Base-by-base conservation (phyloP, 352 stramenopile species). In the Phytophthora boehmeriae region DNA sequence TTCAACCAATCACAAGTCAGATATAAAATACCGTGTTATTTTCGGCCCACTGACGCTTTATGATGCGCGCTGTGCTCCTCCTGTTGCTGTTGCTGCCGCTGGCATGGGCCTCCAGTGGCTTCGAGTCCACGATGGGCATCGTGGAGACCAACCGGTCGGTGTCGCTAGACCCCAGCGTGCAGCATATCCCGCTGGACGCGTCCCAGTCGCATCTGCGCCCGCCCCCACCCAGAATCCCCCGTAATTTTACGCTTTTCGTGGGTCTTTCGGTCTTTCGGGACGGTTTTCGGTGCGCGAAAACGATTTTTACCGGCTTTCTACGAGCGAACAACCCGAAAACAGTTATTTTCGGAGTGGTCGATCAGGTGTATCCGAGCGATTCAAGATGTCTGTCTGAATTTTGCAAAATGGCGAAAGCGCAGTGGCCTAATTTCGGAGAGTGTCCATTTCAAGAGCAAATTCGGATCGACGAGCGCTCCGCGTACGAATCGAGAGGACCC, bases 221-320 rank as follows among this genome's bases (percentile, higher is more conserved):
- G 56, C 80, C 76, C 4, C 80, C 80, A 36, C 55, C 75, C 1
- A 73, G 72, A 22, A 53, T 84, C 8, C 68, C 81, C 1, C 16
- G 49, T 0, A 44, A 61, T 16, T 70, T 72, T 41, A 76, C 78
- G 52, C 54, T 84, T 44, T 92, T 89, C 45, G 61, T 92, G 13
- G 84, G 84, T 0, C 68, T 93, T 32, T 90, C 82, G 35, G 81
- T 90, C 38, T 93, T 93, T 59, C 80, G 84, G 6, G 84, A 93
- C 52, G 74, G 76, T 49, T 84, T 83, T 45, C 82, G 84, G 5
- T 93, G 84, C 56, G 84, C 70, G 32, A 88, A 78, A 59, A 93
- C 84, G 22, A 77, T 93, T 22, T 75, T 89, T 53, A 92, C 84
- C 28, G 84, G 82, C 17, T 77, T 92, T 41, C 76, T 79, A 57